Conservation (phyloP, 2,329 filamentous ascomycete species). For the Raffaelea arxii region DNA sequence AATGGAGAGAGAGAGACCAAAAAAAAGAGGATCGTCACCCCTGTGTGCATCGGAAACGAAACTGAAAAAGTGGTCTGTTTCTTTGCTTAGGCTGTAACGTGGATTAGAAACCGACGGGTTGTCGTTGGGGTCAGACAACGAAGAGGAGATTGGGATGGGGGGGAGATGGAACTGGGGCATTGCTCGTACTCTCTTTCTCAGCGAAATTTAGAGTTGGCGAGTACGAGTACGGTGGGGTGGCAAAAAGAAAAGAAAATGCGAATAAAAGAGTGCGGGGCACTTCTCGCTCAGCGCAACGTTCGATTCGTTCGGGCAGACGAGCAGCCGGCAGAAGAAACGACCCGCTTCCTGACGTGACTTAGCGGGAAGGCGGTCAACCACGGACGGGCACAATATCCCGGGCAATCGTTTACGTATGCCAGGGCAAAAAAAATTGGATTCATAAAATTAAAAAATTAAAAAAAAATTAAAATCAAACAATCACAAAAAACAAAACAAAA, state of each 20-base stretch:
- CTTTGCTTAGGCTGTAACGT: too few relatives aligned
- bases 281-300: not conserved
- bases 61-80: not conserved
- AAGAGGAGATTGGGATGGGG: too few relatives aligned
- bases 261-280: too few relatives aligned
- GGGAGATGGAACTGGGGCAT: too few relatives aligned
- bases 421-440: not conserved
- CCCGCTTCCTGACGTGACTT: constrained; percentile 2
- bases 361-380: not conserved
- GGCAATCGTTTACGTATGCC: not conserved
- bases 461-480: not conserved
- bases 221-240: not conserved
- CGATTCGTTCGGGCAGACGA: constrained; percentile 2
- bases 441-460: not conserved
- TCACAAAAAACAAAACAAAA: not conserved
- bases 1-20: not conserved
- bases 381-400: not conserved
- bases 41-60: too few relatives aligned
- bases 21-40: too few relatives aligned
- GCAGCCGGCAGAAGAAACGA: constrained; percentile 1
- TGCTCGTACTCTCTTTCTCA: too few relatives aligned
- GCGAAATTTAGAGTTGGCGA: too few relatives aligned
- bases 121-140: too few relatives aligned
- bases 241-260: too few relatives aligned
- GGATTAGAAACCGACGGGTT: not conserved